Percentiles rank a stretch among this genome's conserved stretches.
These are phyloP conservation scores for Nidularia pulvinata DNA, from an alignment of 768 basidiomycete genomes.

Conservation along the genomic window DNA sequence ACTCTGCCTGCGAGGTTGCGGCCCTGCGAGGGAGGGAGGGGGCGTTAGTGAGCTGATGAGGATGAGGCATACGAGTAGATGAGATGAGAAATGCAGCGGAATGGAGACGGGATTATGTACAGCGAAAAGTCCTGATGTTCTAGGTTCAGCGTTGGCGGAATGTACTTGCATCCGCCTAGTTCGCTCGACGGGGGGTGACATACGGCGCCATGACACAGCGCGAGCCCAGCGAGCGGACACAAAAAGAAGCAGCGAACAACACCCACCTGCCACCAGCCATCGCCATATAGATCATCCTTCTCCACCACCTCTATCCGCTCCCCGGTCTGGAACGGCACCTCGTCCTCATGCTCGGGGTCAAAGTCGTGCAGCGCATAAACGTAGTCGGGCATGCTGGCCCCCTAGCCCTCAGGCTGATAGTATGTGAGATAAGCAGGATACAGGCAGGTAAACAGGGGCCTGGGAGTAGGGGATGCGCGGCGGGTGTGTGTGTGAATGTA, in stretches of 20 bases:
- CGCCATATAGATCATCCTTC: slow-evolving; percentile 89
- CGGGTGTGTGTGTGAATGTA: too few species aligned
- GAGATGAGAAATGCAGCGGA: background rate
- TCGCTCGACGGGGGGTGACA: too few species aligned
- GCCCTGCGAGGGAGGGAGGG: slow-evolving; percentile 50
- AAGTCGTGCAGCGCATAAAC: slow-evolving; percentile 92
- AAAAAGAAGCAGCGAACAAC: slow-evolving; percentile 1
- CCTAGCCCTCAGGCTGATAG: background rate
- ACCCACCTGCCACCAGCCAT: slow-evolving; percentile 90
- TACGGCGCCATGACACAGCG: background rate
- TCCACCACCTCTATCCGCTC: slow-evolving; percentile 90
- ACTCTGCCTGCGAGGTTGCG: slow-evolving; percentile 77
- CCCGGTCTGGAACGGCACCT: slow-evolving; percentile 82
- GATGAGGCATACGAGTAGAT: background rate
- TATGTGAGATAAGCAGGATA: too few species aligned
- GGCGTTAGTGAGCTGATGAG: background rate
- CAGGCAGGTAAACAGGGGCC: too few species aligned
- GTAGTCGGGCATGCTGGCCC: slow-evolving; percentile 64
- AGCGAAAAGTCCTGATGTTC: background rate
- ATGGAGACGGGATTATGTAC: too few species aligned
- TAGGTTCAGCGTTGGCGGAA: background rate
- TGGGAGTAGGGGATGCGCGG: too few species aligned
- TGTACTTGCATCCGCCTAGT: too few species aligned
- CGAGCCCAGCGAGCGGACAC: background rate
- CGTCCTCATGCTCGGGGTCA: slow-evolving; percentile 91